phyloP scores from a whole-genome alignment of 164 flowering plant species.

The Liriodendron chinense region DNA sequence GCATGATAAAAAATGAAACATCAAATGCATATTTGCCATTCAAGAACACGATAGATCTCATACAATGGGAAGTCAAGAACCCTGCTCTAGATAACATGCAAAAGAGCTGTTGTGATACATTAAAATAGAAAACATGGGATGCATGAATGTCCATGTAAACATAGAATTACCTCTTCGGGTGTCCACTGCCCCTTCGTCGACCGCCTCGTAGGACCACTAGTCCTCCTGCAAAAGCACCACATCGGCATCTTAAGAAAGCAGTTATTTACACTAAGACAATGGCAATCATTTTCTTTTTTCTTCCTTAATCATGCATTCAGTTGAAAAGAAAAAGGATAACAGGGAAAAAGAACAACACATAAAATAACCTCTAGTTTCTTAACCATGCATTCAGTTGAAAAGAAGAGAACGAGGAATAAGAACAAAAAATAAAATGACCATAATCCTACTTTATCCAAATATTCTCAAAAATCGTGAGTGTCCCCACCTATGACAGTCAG shows the following conservation, averaged over 20 bases:
- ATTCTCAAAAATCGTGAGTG: neutral
- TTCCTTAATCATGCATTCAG: neutral
- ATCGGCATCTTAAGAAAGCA: neutral
- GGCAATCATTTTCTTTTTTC: neutral
- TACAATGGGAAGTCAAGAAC: no score
- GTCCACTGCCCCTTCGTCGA: slow-evolving; percentile 99
- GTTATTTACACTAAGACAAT: neutral
- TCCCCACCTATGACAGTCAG: neutral
- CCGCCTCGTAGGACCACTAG: slow-evolving; percentile 94
- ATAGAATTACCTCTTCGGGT: slow-evolving; percentile 66
- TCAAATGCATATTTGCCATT: neutral
- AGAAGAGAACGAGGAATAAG: neutral
- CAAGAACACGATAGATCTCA: neutral
- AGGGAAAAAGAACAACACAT: neutral
- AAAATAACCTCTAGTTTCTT: no score
- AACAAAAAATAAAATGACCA: no score
- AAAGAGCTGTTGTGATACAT: neutral
- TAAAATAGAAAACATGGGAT: neutral
- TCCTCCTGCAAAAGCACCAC: slow-evolving; percentile 58
- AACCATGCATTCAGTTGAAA: neutral
- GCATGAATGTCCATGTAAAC: neutral
- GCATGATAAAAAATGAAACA: neutral
- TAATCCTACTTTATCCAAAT: neutral
- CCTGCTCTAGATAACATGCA: neutral
- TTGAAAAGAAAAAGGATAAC: neutral